These are phyloP conservation scores for Poterioochromonas sp. DNA, from an alignment of 352 stramenopile species.

Conservation along the genomic window DNA sequence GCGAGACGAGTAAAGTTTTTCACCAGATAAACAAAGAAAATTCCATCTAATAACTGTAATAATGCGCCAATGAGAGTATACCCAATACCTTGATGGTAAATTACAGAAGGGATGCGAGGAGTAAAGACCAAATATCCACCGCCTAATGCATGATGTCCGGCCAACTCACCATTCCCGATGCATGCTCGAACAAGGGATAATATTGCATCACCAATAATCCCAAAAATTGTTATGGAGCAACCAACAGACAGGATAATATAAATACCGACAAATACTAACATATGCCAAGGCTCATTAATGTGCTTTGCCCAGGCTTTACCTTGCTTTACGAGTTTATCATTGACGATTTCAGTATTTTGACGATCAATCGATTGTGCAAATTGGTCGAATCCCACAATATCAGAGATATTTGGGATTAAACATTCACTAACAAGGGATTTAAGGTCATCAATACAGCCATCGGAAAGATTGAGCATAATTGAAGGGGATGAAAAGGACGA, in stretches of 20 bases:
- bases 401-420: constrained; percentile 21
- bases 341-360: neutral
- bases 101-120: neutral
- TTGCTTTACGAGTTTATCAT: constrained; percentile 24
- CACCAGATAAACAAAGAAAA: constrained; percentile 42
- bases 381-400: constrained; percentile 17
- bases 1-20: constrained; percentile 23
- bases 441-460: constrained; percentile 34
- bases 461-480: constrained; percentile 27
- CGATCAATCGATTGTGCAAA: too few relatives aligned
- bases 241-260: constrained; percentile 42
- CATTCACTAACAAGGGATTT: neutral
- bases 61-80: constrained; percentile 28
- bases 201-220: constrained; percentile 16
- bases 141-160: too few relatives aligned
- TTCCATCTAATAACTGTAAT: constrained; percentile 35
- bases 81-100: neutral
- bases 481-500: too few relatives aligned
- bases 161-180: too few relatives aligned
- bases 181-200: constrained; percentile 24
- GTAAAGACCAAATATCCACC: neutral
- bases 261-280: constrained; percentile 32
- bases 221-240: constrained; percentile 33
- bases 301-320: constrained; percentile 38
- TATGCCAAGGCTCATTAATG: constrained; percentile 37